Conservation (phyloP, 208 protist genomes). For the Trypanosoma vivax region DNA sequence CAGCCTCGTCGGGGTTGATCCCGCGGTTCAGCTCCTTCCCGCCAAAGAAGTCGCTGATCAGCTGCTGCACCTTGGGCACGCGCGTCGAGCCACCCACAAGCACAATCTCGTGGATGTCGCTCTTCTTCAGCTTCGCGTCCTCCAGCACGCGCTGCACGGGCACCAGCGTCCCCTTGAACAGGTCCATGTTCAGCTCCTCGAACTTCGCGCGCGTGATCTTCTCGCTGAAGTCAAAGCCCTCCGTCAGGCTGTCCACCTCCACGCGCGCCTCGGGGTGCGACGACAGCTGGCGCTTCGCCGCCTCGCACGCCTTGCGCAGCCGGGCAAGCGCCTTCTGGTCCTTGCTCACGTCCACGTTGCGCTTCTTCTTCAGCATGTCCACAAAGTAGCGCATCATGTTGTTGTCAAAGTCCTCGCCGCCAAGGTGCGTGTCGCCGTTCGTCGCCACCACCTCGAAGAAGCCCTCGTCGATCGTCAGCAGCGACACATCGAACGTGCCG, state of each 20-base stretch:
- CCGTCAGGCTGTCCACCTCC: constrained; percentile 94
- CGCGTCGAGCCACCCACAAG: constrained; percentile 93
- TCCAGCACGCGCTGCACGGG: constrained; percentile 94
- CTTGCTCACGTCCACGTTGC: constrained; percentile 60
- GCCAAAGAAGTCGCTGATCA: constrained; percentile 97
- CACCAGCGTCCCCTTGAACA: constrained; percentile 94
- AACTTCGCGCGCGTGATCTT: constrained; percentile 95
- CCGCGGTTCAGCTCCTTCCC: constrained; percentile 93
- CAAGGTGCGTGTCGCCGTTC: constrained; percentile 6
- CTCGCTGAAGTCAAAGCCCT: constrained; percentile 95
- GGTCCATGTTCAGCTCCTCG: constrained; percentile 95
- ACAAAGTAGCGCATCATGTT: constrained; percentile 4
- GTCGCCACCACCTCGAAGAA: constrained; percentile 6
- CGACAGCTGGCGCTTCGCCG: constrained; percentile 75
- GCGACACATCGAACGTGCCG: constrained; percentile 1
- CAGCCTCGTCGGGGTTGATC: constrained; percentile 83
- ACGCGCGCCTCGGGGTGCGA: constrained; percentile 79
- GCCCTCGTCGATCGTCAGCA: constrained; percentile 2
- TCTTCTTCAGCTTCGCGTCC: constrained; percentile 93
- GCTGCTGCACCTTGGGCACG: constrained; percentile 96
- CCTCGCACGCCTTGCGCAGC: constrained; percentile 59
- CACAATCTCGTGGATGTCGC: constrained; percentile 95
- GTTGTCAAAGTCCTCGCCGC: constrained; percentile 4
- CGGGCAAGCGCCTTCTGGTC: constrained; percentile 63
- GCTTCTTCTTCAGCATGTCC: constrained; percentile 67